Base-by-base conservation (phyloP, 1,139 yeast genomes). In the Lodderomyces metapsilosis region DNA sequence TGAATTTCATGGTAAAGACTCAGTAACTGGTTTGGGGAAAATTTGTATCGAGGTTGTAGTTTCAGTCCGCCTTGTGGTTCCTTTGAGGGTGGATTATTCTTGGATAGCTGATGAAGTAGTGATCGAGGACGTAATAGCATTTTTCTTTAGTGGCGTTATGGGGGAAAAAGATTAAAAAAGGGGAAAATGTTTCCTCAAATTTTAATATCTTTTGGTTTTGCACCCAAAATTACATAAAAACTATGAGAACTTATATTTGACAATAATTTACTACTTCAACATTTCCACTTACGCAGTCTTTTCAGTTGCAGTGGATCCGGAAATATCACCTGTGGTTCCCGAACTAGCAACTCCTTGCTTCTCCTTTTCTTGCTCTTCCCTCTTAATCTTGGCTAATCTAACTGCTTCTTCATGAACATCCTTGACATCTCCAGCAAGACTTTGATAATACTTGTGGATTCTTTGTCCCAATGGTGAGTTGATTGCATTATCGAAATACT, bases 361-460 rank as follows among this genome's bases (percentile, higher is more conserved):
- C 30, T 38, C 24, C 11, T 34, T 28, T 22, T 39, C 41, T 12
- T 30, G 4, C 21, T 38, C 39, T 28, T 35, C 35, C 54, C 73
- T 71, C 59, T 81, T 77, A 57, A 82, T 58, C 40, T 78, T 82
- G 18, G 84, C 84, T 56, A 85, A 70, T 54, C 92, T 72, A 51
- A 73, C 69, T 24, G 94, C 94, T 61, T 85, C 92, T 42, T 68
- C 72, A 61, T 85, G 91, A 38, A 85, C 87, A 43, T 79, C 81
- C 40, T 66, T 64, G 2, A 76, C 85, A 50, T 82, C 85, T 45
- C 68, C 68, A 11, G 76, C 78, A 24, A 42, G 37, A n/a, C 22
- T 36, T 16, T 38, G 46, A 44, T 61, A 61, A 42, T 59, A 68
- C 9, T 64, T 66, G 49, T 66, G 70, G 37, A 70, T 61, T 52